Evolutionary conservation across 2,329 filamentous ascomycete genomes (phyloP).

Genomic region (Penicillium olsonii): DNA sequence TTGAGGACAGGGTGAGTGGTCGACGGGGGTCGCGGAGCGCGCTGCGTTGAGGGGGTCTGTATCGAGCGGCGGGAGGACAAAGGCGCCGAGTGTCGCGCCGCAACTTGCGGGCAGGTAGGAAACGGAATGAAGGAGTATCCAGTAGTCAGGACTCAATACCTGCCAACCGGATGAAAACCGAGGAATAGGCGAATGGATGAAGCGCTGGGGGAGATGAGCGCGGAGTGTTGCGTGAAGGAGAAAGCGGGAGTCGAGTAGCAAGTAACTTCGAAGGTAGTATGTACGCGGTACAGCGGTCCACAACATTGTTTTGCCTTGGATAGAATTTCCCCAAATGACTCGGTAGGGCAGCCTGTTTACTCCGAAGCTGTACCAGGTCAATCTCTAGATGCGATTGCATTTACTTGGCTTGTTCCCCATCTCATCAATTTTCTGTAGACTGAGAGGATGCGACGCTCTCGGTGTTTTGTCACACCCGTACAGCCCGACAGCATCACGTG

Average conservation of each 20-base stretch:
- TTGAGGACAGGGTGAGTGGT: slow-evolving; percentile 19
- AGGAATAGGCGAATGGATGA: slow-evolving; percentile 17
- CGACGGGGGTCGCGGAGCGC: slow-evolving; percentile 24
- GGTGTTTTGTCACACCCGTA: slow-evolving; percentile 6
- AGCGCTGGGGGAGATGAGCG: slow-evolving; percentile 17
- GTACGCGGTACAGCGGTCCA: slow-evolving; percentile 20
- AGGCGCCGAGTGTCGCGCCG: slow-evolving; percentile 29
- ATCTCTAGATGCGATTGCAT: neutral
- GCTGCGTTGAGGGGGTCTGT: slow-evolving; percentile 28
- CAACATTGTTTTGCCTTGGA: slow-evolving; percentile 1
- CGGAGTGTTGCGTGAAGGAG: slow-evolving; percentile 20
- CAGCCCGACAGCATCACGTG: slow-evolving; percentile 8
- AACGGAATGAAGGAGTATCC: slow-evolving; percentile 17
- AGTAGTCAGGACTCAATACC: slow-evolving; percentile 23
- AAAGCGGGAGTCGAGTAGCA: slow-evolving; percentile 24
- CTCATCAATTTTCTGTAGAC: slow-evolving; percentile 2
- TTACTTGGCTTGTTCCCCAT: neutral
- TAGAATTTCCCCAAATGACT: neutral
- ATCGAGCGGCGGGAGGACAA: slow-evolving; percentile 29
- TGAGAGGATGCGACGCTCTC: neutral
- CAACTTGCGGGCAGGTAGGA: slow-evolving; percentile 23
- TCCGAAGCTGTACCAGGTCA: neutral
- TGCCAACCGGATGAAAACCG: slow-evolving; percentile 19
- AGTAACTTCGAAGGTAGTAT: slow-evolving; percentile 19
- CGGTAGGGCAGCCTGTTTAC: neutral